Conservation (phyloP, 2,329 filamentous ascomycete genomes). For the Teratosphaeria viscida region DNA sequence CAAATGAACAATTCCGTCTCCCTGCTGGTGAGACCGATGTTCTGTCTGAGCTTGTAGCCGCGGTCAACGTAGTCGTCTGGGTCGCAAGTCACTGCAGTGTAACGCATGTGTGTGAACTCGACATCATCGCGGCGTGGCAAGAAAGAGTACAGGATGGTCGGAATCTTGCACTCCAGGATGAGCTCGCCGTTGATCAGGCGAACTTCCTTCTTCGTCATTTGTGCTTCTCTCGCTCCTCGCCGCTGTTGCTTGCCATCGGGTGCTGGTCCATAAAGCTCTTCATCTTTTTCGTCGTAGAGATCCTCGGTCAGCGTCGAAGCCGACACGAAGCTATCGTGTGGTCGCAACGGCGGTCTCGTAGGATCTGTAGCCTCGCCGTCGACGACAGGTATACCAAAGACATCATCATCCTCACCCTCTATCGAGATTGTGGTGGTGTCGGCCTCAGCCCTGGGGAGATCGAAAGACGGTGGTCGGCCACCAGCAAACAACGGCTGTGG, state of each 20-base stretch:
- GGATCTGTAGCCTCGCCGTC: conserved; percentile 27
- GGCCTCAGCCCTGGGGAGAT: conserved; percentile 27
- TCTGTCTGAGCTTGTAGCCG: conserved; percentile 88
- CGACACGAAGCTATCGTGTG: conserved; percentile 53
- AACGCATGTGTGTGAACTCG: conserved; percentile 98
- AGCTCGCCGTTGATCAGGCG: conserved; percentile 95
- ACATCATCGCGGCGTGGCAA: conserved; percentile 82
- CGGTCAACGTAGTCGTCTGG: conserved; percentile 83
- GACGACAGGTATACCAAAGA: conserved; percentile 52
- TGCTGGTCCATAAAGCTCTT: conserved; percentile 64
- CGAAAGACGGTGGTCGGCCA: conserved; percentile 36
- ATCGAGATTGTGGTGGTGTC: conserved; percentile 66
- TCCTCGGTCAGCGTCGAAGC: conserved; percentile 49
- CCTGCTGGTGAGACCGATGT: conserved; percentile 69
- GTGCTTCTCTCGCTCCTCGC: conserved; percentile 73
- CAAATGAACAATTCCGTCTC: conserved; percentile 96
- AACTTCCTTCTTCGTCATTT: conserved; percentile 89
- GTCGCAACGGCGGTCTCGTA: conserved; percentile 45
- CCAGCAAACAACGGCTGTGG: conserved; percentile 74
- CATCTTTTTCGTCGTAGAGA: conserved; percentile 40
- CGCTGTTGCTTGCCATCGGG: conserved; percentile 79
- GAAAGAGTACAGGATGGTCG: conserved; percentile 96
- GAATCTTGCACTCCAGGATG: conserved; percentile 97
- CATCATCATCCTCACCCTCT: conserved; percentile 37
- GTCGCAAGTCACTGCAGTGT: conserved; percentile 96